phyloP scores from a whole-genome alignment of 192 early-diverging fungal genomes.

The Entophlyctis luteolus region DNA sequence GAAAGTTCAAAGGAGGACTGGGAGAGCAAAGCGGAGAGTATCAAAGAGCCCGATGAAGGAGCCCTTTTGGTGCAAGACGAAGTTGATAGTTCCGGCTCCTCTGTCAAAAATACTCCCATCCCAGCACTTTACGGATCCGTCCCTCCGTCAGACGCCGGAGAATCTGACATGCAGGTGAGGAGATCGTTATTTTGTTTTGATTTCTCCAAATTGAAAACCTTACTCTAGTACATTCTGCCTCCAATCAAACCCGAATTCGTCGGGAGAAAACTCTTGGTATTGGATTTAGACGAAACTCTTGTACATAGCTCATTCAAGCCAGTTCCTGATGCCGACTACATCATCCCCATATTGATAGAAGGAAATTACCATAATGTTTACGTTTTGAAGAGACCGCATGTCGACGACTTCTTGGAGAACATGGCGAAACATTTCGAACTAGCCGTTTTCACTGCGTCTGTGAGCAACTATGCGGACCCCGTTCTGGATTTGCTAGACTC shows the following conservation, averaged over 20 bases:
- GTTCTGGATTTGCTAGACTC: slow-evolving; percentile 82
- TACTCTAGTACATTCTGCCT: slow-evolving; percentile 36
- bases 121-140: not conserved
- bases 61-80: not conserved
- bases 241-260: slow-evolving; percentile 59
- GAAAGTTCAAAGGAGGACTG: not conserved
- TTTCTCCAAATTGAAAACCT: not conserved
- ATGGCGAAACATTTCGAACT: slow-evolving; percentile 83
- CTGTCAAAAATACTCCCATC: not conserved
- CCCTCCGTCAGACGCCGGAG: not conserved
- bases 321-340: slow-evolving; percentile 71
- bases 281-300: slow-evolving; percentile 88
- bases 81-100: not conserved
- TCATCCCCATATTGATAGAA: slow-evolving; percentile 84
- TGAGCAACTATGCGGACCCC: slow-evolving; percentile 89
- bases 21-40: not conserved
- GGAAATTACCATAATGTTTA: slow-evolving; percentile 83
- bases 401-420: slow-evolving; percentile 76
- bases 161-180: not conserved
- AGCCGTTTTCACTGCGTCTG: slow-evolving; percentile 84
- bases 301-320: slow-evolving; percentile 88
- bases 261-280: slow-evolving; percentile 77
- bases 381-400: slow-evolving; percentile 85
- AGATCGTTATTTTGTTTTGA: not conserved
- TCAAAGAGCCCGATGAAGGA: not conserved